Conservation (phyloP, 2,329 filamentous ascomycete genomes). For the Monosporascus sp. region DNA sequence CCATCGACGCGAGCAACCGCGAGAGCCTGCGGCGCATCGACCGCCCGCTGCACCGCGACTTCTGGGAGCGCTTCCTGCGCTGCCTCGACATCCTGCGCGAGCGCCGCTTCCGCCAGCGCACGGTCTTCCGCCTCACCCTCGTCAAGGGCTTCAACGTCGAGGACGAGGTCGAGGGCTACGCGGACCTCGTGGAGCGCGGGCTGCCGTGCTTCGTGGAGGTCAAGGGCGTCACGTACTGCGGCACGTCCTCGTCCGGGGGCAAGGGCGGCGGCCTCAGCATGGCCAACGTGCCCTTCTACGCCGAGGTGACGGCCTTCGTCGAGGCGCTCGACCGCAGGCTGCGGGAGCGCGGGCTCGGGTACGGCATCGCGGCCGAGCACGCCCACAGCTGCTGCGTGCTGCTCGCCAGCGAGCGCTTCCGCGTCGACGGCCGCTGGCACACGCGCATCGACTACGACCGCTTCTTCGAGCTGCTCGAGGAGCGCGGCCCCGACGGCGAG, state of each 20-base stretch:
- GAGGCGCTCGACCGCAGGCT: conserved; percentile 67
- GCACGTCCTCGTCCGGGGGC: conserved; percentile 76
- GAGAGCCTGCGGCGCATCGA: conserved; percentile 87
- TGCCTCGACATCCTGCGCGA: conserved; percentile 86
- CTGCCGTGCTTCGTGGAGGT: conserved; percentile 91
- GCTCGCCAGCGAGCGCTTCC: conserved; percentile 77
- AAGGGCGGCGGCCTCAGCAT: conserved; percentile 86
- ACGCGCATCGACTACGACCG: conserved; percentile 84
- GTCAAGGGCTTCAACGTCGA: conserved; percentile 98
- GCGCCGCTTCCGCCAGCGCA: conserved; percentile 79
- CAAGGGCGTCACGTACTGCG: conserved; percentile 96
- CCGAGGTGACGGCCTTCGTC: conserved; percentile 81
- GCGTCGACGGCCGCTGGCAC: conserved; percentile 74
- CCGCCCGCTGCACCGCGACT: conserved; percentile 87
- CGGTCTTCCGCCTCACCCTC: conserved; percentile 89
- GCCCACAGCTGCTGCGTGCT: conserved; percentile 91
- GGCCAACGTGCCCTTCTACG: conserved; percentile 95
- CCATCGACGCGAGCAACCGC: conserved; percentile 88
- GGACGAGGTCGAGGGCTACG: conserved; percentile 86
- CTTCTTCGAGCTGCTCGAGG: conserved; percentile 82
- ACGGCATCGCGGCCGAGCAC: conserved; percentile 92
- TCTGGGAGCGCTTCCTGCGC: conserved; percentile 91
- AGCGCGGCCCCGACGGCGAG: conserved; percentile 56
- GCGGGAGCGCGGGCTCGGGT: conserved; percentile 63
- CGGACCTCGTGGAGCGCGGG: conserved; percentile 77